Base-by-base conservation (phyloP, 2,329 filamentous ascomycete species). In the Meredithiella fracta region DNA sequence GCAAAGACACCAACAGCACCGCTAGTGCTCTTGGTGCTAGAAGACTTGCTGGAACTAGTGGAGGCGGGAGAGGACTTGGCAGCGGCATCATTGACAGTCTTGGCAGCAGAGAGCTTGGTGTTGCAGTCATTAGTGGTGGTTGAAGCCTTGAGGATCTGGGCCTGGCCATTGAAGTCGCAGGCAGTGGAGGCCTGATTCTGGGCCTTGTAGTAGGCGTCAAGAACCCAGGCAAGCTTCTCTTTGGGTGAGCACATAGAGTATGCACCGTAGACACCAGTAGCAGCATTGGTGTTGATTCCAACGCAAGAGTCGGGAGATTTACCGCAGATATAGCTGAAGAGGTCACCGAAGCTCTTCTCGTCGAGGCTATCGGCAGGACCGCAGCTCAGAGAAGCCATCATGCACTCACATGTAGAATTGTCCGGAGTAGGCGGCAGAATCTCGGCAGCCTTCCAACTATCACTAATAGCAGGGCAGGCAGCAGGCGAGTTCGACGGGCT, bases 351-450 rank as follows among this genome's bases (percentile, higher is more conserved):
- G 57, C 79, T 70, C 55, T 81, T 73, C 52, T 72, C 67, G 60
- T 76, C 71, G 23, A 88, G 70, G 62, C 69, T 68, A 50, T 74
- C 68, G 49, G 77, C 72, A 59, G 88, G 79, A 26, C 77, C 76
- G 71, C 92, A 98, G 58, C 73, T 71, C 57, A 94, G 72, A 47
- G 80, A 80, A 61, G 78, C 73, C 67, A 79, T 77, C 86, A 95
- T 95, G 79, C 92, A 98, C 58, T 75, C 69, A 77, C 92, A 98
- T 50, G 94, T 81, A 47, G 79, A 65, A 49, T 78, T 65, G 71
- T 97, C 87, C 60, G 90, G 89, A 9, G 78, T 79, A 8, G 90
- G 91, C 26, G 92, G 92, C 34, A 98, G 86, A 47, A 75, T 73
- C 60, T 77, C 74, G 47, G 67, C 69, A 54, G 86, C 85, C 62